These are phyloP conservation scores for Yamadazyma akitaensis DNA, from an alignment of 805 yeast genomes.

Conservation along the genomic window DNA sequence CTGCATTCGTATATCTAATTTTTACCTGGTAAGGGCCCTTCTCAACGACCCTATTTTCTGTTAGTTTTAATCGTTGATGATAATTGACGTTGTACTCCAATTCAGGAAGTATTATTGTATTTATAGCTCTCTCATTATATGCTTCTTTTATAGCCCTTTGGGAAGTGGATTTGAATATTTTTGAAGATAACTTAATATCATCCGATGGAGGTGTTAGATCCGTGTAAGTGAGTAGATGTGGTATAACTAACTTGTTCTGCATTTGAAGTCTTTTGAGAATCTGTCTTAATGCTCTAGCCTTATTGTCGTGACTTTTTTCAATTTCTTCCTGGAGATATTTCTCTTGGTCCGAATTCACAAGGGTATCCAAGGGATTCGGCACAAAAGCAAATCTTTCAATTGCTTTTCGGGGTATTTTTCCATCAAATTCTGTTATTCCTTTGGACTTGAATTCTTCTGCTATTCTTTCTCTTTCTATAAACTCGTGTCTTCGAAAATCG, in stretches of 20 bases:
- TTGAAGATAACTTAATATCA: slow-evolving; percentile 1
- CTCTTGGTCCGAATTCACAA: slow-evolving; percentile 7
- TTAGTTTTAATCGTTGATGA: slow-evolving; percentile 19
- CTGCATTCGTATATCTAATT: slow-evolving; percentile 29
- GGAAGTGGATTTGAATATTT: slow-evolving; percentile 12
- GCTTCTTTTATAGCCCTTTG: slow-evolving; percentile 20
- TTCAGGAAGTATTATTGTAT: slow-evolving; percentile 30
- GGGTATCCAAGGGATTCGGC: background rate
- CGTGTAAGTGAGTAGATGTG: slow-evolving; percentile 29
- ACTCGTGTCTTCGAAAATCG: background rate
- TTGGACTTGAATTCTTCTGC: slow-evolving; percentile 3
- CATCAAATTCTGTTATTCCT: slow-evolving; percentile 9
- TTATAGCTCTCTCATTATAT: slow-evolving; percentile 32
- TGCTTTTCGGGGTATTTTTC: slow-evolving; percentile 7
- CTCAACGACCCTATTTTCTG: slow-evolving; percentile 21
- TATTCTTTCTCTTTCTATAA: background rate
- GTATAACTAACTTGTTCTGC: slow-evolving; percentile 26
- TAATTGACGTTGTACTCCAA: slow-evolving; percentile 33
- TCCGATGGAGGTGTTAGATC: slow-evolving; percentile 4
- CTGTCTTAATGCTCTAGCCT: slow-evolving; percentile 21
- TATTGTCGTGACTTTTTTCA: slow-evolving; percentile 10
- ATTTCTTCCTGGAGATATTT: slow-evolving; percentile 14
- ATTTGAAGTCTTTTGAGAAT: slow-evolving; percentile 28
- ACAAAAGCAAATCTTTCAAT: slow-evolving; percentile 11
- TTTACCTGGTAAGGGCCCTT: slow-evolving; percentile 38